These are phyloP conservation scores for Aspergillus cavernicola DNA, from an alignment of 495 filamentous ascomycete species.

Conservation along the genomic window DNA sequence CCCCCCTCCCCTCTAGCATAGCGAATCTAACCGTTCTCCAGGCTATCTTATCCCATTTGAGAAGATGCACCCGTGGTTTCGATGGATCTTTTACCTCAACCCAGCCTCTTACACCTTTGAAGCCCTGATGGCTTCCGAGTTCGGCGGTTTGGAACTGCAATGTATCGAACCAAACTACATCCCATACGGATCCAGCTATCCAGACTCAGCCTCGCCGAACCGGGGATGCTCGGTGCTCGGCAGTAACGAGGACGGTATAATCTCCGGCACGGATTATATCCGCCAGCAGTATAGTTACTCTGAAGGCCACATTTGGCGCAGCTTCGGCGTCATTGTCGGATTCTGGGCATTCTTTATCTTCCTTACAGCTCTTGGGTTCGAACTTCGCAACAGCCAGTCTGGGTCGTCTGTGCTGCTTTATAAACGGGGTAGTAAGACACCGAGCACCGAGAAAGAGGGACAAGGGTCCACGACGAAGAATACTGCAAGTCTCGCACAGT, in stretches of 20 bases:
- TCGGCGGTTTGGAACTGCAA: constrained; percentile 70
- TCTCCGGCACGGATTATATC: constrained; percentile 64
- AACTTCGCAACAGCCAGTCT: constrained; percentile 57
- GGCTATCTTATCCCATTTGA: constrained; percentile 80
- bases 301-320: constrained; percentile 64
- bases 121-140: constrained; percentile 88
- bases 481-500: constrained; percentile 11
- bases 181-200: constrained; percentile 57
- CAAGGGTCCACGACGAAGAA: no score
- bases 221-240: constrained; percentile 72
- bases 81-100: constrained; percentile 88
- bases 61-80: constrained; percentile 76
- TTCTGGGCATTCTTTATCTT: constrained; percentile 70
- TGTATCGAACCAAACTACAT: constrained; percentile 65
- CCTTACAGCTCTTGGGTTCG: constrained; percentile 62
- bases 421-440: constrained; percentile 39
- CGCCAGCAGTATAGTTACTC: constrained; percentile 60
- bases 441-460: neutral
- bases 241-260: constrained; percentile 50
- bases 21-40: constrained; percentile 54
- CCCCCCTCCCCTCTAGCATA: neutral
- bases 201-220: constrained; percentile 55
- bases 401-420: constrained; percentile 61
- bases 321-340: constrained; percentile 73
- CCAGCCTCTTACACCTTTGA: constrained; percentile 87